Evolutionary conservation across 208 protist genomes (phyloP), one percentile per base, ranked within the genome.

Genomic region (Trypanosoma melophagium): DNA sequence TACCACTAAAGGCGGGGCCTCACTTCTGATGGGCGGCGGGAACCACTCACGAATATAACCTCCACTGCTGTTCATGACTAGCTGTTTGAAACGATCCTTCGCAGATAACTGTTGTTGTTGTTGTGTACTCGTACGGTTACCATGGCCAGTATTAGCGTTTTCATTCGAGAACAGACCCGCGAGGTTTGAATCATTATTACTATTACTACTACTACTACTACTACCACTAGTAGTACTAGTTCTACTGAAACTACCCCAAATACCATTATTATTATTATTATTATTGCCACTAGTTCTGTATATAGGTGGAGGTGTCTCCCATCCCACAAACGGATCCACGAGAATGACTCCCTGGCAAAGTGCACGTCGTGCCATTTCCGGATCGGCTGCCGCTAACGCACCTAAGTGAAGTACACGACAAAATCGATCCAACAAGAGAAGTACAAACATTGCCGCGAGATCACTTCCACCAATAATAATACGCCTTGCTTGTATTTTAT

Each of bases 241-340:
- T 3, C 10, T 47, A 17, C 10, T 47, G 2, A 14, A 14, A 17
- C 10, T 47, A 12, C 10, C n/a, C n/a, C n/a, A n/a, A n/a, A n/a
- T 47, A 17, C 10, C 10, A 12, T 47, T 47, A 8, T 10, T 10
- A 12, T 47, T 35, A 35, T 5, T 35, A 5, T 35, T 35, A 35
- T 5, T 35, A 35, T 35, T 35, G 5, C 28, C 28, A 35, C 28
- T 35, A 35, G 28, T 35, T 7, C 3, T 35, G 28, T 35, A 35
- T 35, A 35, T 35, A 13, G 55, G 38, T 17, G 24, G 22, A 21
- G 28, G 8, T 7, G 54, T 24, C 22, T 60, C 55, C 64, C 64
- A 69, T 4, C 64, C 64, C 8, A 69, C 64, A 55, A 69, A 69
- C 1, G 64, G 64, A 44, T 69, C 64, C 8, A 69, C 55, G n/a